Evolutionary conservation across 2,329 filamentous ascomycete genomes (phyloP).

Genomic region (Hyphodiscus sp.): DNA sequence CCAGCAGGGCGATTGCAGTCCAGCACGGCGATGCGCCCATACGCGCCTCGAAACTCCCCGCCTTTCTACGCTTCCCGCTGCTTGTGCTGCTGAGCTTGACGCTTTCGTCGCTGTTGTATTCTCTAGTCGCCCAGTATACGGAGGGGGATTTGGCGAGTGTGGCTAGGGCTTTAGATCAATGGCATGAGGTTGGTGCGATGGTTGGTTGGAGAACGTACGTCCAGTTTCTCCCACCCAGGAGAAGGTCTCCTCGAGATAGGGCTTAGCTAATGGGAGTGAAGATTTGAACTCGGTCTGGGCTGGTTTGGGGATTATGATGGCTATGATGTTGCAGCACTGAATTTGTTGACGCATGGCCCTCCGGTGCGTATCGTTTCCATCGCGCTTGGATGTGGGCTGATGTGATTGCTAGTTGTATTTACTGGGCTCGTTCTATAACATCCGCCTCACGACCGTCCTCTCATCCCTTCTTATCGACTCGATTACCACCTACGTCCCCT

Average conservation of each 20-base stretch:
- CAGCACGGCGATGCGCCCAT: conserved; percentile 12
- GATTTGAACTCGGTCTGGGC: conserved; percentile 60
- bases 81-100: conserved; percentile 49
- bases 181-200: conserved; percentile 51
- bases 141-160: conserved; percentile 60
- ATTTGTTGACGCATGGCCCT: conserved; percentile 68
- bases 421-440: conserved; percentile 68
- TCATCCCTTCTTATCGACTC: conserved; percentile 62
- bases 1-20: conserved; percentile 7
- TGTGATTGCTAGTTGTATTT: conserved; percentile 56
- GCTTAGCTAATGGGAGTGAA: conserved; percentile 33
- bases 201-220: conserved; percentile 51
- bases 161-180: conserved; percentile 56
- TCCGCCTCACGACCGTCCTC: conserved; percentile 54
- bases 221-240: conserved; percentile 21
- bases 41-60: conserved; percentile 34
- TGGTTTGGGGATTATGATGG: conserved; percentile 74
- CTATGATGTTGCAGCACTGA: conserved; percentile 59
- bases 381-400: conserved; percentile 3
- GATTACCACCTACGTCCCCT: conserved; percentile 63
- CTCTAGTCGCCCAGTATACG: conserved; percentile 45
- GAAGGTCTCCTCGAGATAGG: background rate
- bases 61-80: conserved; percentile 44
- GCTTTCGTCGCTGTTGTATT: conserved; percentile 59
- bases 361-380: conserved; percentile 41